Evolutionary conservation across 139 green algal species (phyloP), one percentile per base, ranked within the genome.

Genomic region (Chlamydomonas schloesseri): DNA sequence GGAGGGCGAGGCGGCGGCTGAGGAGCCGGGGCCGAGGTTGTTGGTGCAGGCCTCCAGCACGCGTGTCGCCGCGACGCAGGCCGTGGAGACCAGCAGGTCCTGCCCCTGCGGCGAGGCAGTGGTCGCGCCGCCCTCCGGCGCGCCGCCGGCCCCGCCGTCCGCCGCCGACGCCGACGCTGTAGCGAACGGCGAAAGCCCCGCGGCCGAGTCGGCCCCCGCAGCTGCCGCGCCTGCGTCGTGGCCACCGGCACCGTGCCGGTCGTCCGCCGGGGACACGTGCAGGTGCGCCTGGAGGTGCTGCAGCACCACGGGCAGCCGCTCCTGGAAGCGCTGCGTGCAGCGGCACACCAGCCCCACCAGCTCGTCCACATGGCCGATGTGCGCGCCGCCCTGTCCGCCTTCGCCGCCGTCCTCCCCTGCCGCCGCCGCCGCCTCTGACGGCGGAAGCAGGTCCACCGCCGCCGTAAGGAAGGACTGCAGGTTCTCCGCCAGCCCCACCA

Each of bases 271-370:
- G 6, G 42, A 50, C 6, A 50, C 42, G n/a, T 84, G 64, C 64
- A 84, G 42, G 64, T 84, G 78, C 64, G 64, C 78, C 47, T 84
- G 78, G 37, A 84, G 78, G 42, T 84, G 78, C 64, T 84, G 78
- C 64, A 84, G 78, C 20, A 84, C 78, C 18, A 74, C 78, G 2
- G 78, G 78, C 36, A 84, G 46, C 29, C 78, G 78, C 65, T 84
- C 78, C 78, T 84, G 78, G 64, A 84, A 84, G 36, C 78, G 78
- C 78, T 84, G 78, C 36, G 78, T 84, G 78, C 78, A 84, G 29
- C 46, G 29, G 64, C 78, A 84, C 60, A 84, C 78, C 13, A 84
- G 78, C 17, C 78, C 78, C 29, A 84, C 78, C 17, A 84, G 78
- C 64, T 84, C 78, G n/a, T 84, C 64, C 78, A 84, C 78, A 23